Base-by-base conservation (phyloP, 371 early-diverging fungal species). In the Rhizopus arrhizus region DNA sequence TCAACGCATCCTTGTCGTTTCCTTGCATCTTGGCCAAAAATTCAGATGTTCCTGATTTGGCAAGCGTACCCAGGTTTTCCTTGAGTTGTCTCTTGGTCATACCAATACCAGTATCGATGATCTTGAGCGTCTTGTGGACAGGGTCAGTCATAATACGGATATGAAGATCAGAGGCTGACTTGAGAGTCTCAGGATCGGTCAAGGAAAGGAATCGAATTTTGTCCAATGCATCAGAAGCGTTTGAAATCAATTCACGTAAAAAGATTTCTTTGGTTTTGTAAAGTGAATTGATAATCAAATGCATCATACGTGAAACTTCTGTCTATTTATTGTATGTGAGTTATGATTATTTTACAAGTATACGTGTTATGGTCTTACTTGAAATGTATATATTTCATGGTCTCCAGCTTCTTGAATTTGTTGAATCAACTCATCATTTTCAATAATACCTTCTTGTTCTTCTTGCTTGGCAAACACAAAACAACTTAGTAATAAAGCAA, bases 161-260 rank as follows among this genome's bases (percentile, higher is more conserved):
- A 42, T 86, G 85, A 35, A 95, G 81, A 52, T 86, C 78, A 4
- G 82, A 60, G 32, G 83, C 82, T 38, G 65, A 51, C n/a, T 58
- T 76, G 34, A 93, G 69, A 2, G 84, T 84, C 4, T 77, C 49
- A 15, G 84, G 69, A 64, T 93, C 82, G 5, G 93, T 92, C 45
- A 96, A 70, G 11, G 91, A 78, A 48, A 84, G 46, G 68, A 89
- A 91, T 11, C 95, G 85, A 57, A 96, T 89, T 85, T 99, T 99
- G 82, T 96, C 95, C 40, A 94, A 74, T 0, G 99, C 98, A 77
- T 99, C 99, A 4, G 94, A 91, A 6, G 93, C 93, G 75, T 99
- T 99, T 13, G 95, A 95, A 49, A 98, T 91, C n/a, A 97, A 76
- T 74, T 99, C 99, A 51, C 99, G 87, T 60, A 99, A 77, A 67